phyloP scores from a whole-genome alignment of 2,329 filamentous ascomycete genomes.

The Sporothrix protearum region DNA sequence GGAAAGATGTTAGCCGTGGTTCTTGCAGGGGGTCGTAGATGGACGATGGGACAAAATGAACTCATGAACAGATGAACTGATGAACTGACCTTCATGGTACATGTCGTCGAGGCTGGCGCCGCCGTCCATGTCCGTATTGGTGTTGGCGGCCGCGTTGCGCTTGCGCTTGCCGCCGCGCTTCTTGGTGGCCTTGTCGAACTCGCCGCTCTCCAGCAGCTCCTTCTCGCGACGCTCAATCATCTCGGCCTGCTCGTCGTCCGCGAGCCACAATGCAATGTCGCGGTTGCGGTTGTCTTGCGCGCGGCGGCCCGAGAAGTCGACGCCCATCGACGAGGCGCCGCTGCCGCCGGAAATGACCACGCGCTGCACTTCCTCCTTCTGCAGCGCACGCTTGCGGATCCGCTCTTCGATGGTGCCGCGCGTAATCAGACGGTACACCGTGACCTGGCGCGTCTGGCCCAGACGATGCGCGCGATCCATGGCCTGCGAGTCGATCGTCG shows the following conservation, averaged over 20 bases:
- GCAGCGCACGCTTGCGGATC: conserved; percentile 91
- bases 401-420: conserved; percentile 96
- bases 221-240: conserved; percentile 90
- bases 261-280: conserved; percentile 98
- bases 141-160: conserved; percentile 35
- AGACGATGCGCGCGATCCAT: conserved; percentile 99
- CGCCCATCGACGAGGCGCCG: conserved; percentile 48
- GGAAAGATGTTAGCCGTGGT: conserved; percentile 32
- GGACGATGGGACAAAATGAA: conserved; percentile 23
- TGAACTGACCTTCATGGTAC: conserved; percentile 91
- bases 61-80: too few species aligned
- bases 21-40: not conserved
- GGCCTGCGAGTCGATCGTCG: conserved; percentile 95
- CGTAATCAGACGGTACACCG: conserved; percentile 95
- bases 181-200: conserved; percentile 58
- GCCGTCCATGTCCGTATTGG: conserved; percentile 34
- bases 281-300: conserved; percentile 89
- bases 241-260: conserved; percentile 93
- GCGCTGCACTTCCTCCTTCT: conserved; percentile 98
- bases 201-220: conserved; percentile 73
- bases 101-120: conserved; percentile 81
- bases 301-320: conserved; percentile 92
- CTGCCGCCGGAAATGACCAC: conserved; percentile 86
- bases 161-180: conserved; percentile 59
- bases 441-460: conserved; percentile 92